These are phyloP conservation scores for Apodospora peruviana DNA, from an alignment of 495 filamentous ascomycete species.

Conservation along the genomic window DNA sequence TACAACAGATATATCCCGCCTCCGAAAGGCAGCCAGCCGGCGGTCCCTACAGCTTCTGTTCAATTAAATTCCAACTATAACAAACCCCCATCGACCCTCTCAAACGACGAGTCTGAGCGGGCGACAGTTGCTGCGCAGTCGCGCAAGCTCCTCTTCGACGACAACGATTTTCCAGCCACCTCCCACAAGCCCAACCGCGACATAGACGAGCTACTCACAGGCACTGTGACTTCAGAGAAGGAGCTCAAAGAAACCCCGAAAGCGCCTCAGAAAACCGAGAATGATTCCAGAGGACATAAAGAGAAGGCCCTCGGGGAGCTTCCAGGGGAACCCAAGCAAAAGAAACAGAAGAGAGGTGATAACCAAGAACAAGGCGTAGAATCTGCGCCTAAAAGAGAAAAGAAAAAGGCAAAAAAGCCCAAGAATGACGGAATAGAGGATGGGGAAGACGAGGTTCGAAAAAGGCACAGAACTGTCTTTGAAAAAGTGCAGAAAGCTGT, in stretches of 20 bases:
- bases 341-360: background rate
- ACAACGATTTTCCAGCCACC: constrained; percentile 16
- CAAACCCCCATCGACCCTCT: constrained; percentile 33
- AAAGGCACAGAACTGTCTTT: constrained; percentile 39
- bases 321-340: constrained; percentile 5
- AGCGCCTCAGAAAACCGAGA: background rate
- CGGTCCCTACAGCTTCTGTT: background rate
- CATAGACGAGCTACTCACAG: background rate
- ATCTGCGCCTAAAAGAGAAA: background rate
- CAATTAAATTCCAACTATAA: background rate
- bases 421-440: constrained; percentile 21
- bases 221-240: background rate
- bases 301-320: background rate
- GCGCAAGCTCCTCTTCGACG: constrained; percentile 21
- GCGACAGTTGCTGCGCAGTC: constrained; percentile 9
- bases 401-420: constrained; percentile 8
- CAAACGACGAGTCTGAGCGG: background rate
- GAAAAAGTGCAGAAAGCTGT: constrained; percentile 45
- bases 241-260: background rate
- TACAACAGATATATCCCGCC: constrained; percentile 40
- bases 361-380: background rate
- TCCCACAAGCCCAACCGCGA: constrained; percentile 2
- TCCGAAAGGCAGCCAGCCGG: constrained; percentile 18
- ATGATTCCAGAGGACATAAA: background rate
- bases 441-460: constrained; percentile 19